Conservation (phyloP, 2,329 filamentous ascomycete species). For the Aspergillus hiratsukae region DNA sequence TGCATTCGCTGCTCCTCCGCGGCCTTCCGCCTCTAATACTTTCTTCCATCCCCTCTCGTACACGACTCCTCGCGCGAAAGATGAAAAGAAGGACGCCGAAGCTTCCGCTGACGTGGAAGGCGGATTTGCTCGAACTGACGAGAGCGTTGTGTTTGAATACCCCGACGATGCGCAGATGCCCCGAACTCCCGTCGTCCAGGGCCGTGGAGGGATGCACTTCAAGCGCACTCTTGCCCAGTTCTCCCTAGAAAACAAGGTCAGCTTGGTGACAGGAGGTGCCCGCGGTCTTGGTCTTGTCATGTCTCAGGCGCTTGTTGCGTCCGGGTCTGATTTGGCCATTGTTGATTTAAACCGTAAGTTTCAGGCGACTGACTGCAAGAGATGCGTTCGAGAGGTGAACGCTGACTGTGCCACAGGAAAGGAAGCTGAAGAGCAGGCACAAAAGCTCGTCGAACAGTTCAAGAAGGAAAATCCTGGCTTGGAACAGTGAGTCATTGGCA, state of each 20-base stretch:
- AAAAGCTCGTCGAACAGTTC: slow-evolving; percentile 70
- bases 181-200: slow-evolving; percentile 64
- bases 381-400: neutral
- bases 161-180: slow-evolving; percentile 71
- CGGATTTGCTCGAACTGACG: slow-evolving; percentile 73
- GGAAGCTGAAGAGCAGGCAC: slow-evolving; percentile 73
- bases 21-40: slow-evolving; percentile 9
- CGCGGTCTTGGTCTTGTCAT: slow-evolving; percentile 87
- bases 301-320: slow-evolving; percentile 84
- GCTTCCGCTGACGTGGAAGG: slow-evolving; percentile 51
- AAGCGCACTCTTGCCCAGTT: slow-evolving; percentile 82
- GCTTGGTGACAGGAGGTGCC: slow-evolving; percentile 84
- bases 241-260: slow-evolving; percentile 78
- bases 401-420: slow-evolving; percentile 56
- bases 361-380: neutral
- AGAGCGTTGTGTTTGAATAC: slow-evolving; percentile 72
- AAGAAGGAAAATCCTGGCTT: slow-evolving; percentile 72
- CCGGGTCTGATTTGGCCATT: slow-evolving; percentile 82
- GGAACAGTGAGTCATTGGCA: slow-evolving; percentile 49
- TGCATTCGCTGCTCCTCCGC: slow-evolving; percentile 11
- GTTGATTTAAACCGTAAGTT: slow-evolving; percentile 84
- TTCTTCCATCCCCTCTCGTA: slow-evolving; percentile 27
- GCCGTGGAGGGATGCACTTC: slow-evolving; percentile 73
- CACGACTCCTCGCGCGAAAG: slow-evolving; percentile 21
- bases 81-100: slow-evolving; percentile 22